Conservation (phyloP, 148 eudicot species). For the Rhododendron griersonianum region DNA sequence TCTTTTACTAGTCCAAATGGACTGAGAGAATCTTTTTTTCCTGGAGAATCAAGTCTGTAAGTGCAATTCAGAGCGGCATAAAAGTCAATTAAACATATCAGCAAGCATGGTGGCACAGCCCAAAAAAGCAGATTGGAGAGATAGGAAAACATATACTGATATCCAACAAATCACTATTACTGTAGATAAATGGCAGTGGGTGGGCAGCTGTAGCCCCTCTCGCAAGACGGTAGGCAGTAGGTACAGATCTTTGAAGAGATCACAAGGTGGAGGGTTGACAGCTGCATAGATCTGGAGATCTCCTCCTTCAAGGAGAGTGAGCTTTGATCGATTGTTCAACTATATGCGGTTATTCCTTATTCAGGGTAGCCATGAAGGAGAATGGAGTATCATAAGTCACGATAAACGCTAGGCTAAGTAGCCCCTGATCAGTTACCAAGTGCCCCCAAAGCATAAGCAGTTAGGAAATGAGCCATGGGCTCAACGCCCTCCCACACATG, state of each 20-base stretch:
- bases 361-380: neutral
- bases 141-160: too few species aligned
- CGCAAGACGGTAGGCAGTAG: neutral
- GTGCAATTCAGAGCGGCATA: neutral
- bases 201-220: neutral
- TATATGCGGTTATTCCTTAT: neutral
- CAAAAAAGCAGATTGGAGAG: too few species aligned
- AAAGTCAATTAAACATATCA: neutral
- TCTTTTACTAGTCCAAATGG: neutral
- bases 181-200: neutral
- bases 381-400: too few species aligned
- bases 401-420: too few species aligned
- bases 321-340: neutral
- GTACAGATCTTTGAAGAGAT: neutral
- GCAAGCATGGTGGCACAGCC: neutral
- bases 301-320: neutral
- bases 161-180: too few species aligned
- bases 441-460: too few species aligned
- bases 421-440: too few species aligned
- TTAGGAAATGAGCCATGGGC: too few species aligned
- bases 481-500: too few species aligned
- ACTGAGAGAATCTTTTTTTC: neutral
- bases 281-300: neutral
- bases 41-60: neutral
- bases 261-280: neutral